These are phyloP conservation scores for Ustilago lituana DNA, from an alignment of 1,284 basidiomycete genomes.

Conservation along the genomic window DNA sequence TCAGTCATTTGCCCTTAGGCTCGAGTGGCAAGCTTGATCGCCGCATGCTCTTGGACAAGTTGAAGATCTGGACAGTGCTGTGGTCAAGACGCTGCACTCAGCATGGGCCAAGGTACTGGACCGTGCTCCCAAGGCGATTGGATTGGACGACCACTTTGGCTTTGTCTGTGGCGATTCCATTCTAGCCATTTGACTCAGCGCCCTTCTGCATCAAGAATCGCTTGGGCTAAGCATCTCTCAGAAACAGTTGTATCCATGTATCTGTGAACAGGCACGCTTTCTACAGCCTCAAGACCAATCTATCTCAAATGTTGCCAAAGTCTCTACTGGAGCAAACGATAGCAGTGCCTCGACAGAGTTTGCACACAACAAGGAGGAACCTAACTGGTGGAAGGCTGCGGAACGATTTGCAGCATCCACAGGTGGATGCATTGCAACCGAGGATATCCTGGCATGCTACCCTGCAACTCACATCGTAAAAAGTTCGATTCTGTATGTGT, in stretches of 20 bases:
- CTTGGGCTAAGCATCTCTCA: neutral
- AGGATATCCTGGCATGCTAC: constrained; percentile 2
- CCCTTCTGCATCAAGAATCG: neutral
- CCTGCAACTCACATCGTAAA: too few species aligned
- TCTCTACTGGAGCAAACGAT: neutral
- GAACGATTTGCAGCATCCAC: neutral
- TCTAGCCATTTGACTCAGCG: constrained; percentile 2
- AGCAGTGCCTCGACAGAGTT: too few species aligned
- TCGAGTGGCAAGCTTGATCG: constrained; percentile 3
- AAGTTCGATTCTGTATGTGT: too few species aligned
- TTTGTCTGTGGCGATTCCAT: constrained; percentile 4
- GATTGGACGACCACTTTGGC: neutral
- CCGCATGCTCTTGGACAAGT: neutral
- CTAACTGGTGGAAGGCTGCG: neutral
- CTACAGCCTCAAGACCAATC: neutral
- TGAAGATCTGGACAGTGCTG: neutral
- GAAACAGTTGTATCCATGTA: neutral
- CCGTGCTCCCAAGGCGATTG: neutral
- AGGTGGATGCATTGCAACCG: neutral
- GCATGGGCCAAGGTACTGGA: constrained; percentile 1
- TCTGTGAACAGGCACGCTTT: constrained; percentile 1
- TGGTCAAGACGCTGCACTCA: neutral
- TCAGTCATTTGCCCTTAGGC: neutral
- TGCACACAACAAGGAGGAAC: neutral
- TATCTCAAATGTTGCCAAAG: too few species aligned